Base-by-base conservation (phyloP, 208 protist species). In the Herpetomonas tarakana region DNA sequence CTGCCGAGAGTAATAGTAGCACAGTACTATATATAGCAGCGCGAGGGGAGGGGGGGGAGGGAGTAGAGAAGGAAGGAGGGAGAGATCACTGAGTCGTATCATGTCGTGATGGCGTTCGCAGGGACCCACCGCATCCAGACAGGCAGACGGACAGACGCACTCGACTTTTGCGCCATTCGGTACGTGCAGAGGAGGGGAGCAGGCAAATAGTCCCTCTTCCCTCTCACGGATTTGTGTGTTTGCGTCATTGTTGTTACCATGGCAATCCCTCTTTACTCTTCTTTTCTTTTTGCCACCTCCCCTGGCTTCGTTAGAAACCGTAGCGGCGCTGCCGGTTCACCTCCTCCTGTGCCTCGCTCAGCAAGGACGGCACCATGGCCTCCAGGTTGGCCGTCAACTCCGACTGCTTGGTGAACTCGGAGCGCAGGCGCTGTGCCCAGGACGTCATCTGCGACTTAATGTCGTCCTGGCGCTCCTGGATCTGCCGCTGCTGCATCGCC, bases 291-390 rank as follows among this genome's bases (percentile, higher is more conserved):
- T 14, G 35, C 6, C 6, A 41, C 9, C 35, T 18, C 6, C 9
- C 35, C 9, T 14, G 14, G 35, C 21, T 28, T 60, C 22, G 7
- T 39, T 16, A 54, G 25, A 31, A 66, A 2, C 46, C 29, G 25
- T 58, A 67, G 45, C 31, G 26, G 11, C 71, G 66, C 46, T 92
- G 84, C 56, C 61, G 50, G 58, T 83, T 67, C 7, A 74, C 76
- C 76, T 95, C 89, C 19, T 72, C 81, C n/a, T 73, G 70, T n/a
- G 89, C 89, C 51, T 93, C 79, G 44, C 71, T 82, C 35, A 81
- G 45, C 39, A 95, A 68, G 3, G 76, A 71, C 1, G 85, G 83
- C 59, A 91, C 57, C 71, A 86, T 70, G 16, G 81, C 81, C 19
- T 93, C 86, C 29, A 88, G 72, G 56, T 83, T 74, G 4, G 79